Evolutionary conservation across 805 yeast species (phyloP), one percentile per base, ranked within the genome.

Genomic region (Nakazawaea wickerhamii): DNA sequence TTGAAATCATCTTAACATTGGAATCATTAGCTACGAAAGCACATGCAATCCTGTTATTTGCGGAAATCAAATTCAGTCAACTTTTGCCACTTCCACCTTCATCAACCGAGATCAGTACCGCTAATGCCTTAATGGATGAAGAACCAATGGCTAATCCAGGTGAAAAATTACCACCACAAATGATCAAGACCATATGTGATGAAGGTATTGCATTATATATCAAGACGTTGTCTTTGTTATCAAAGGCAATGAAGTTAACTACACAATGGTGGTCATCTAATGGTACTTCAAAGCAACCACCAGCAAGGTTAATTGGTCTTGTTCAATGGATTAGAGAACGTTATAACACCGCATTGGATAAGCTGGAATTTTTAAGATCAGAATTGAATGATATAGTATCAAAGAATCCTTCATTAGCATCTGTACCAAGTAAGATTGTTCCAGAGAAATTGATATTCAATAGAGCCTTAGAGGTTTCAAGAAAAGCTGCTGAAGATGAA

Each of bases 291-390:
- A 54, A 56, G 22, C 45, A 58, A 44, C 67, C 65, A 2, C 58
- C 61, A 4, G 62, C 71, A 13, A 69, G 72, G 45, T 63, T 84
- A 52, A 82, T 82, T 57, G 79, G 73, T 55, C 66, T 84, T 36
- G 95, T 89, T 10, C 97, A 93, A 63, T 89, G 96, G 96, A 81
- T 87, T 6, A 73, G 98, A 46, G 89, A 83, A 45, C 75, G 80
- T 48, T 91, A 89, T 63, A 91, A 93, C 60, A 96, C 89, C 55
- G 79, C 87, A 44, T 71, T 91, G 46, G 95, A 85, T 48, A 84
- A 81, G 58, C 97, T 96, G 1, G 97, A 91, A 54, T 79, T 75
- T 53, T 73, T 86, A 30, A 78, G 79, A 46, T 55, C 77, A 44
- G 81, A 74, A 36, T 77, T 77, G 1, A 68, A 67, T 33, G 62